Evolutionary conservation across 2,329 filamentous ascomycete genomes (phyloP).

Genomic region (Ascosphaera apis): DNA sequence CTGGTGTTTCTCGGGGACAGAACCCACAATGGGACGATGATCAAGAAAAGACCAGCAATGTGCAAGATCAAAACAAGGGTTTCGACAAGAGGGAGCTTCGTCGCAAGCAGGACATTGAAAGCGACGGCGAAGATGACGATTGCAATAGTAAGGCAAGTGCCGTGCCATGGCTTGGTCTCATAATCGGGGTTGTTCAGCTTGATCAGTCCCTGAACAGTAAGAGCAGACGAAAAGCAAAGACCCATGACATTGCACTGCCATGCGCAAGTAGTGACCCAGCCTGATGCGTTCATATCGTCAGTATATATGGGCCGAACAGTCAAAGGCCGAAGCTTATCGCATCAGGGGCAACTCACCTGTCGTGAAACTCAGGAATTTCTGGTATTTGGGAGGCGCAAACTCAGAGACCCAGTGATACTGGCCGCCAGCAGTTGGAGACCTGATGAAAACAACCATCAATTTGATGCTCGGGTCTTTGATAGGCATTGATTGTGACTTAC

Average conservation of each 20-base stretch:
- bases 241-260: slow-evolving; percentile 24
- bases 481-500: slow-evolving; percentile 8
- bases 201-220: slow-evolving; percentile 23
- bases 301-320: not conserved
- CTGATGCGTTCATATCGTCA: slow-evolving; percentile 6
- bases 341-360: slow-evolving; percentile 12
- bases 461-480: not conserved
- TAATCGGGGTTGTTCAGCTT: slow-evolving; percentile 22
- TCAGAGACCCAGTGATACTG: slow-evolving; percentile 22
- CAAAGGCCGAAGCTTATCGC: not conserved
- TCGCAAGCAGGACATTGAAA: slow-evolving; percentile 20
- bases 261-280: slow-evolving; percentile 21
- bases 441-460: no score
- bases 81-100: slow-evolving; percentile 18
- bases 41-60: slow-evolving; percentile 19
- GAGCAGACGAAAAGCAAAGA: slow-evolving; percentile 22
- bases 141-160: slow-evolving; percentile 20
- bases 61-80: slow-evolving; percentile 20
- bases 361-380: slow-evolving; percentile 24
- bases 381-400: slow-evolving; percentile 19
- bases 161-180: slow-evolving; percentile 20
- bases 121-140: slow-evolving; percentile 18
- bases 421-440: slow-evolving; percentile 19
- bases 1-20: slow-evolving; percentile 17
- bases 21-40: slow-evolving; percentile 21